Conservation (phyloP, 2,329 filamentous ascomycete genomes). For the Cyphellophora attinorum region DNA sequence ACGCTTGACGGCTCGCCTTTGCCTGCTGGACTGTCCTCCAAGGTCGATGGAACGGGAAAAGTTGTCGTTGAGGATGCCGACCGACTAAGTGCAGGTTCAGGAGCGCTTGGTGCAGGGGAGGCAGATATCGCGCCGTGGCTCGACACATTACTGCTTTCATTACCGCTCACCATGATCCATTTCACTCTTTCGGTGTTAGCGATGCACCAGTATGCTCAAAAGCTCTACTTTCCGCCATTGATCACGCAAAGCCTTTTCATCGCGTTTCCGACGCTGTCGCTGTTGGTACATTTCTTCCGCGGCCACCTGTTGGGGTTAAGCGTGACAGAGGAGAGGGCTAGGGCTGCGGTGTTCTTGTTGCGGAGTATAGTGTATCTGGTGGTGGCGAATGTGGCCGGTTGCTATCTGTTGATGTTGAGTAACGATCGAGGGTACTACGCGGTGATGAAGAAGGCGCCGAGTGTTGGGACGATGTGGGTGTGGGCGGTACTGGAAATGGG, state of each 20-base stretch:
- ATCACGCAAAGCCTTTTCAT: constrained; percentile 25
- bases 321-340: constrained; percentile 2
- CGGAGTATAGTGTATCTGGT: constrained; percentile 51
- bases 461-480: constrained; percentile 81
- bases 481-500: constrained; percentile 87
- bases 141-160: constrained; percentile 33
- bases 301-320: constrained; percentile 29
- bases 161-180: constrained; percentile 33
- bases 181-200: constrained; percentile 36
- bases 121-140: constrained; percentile 23
- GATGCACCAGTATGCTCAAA: constrained; percentile 36
- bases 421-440: constrained; percentile 75
- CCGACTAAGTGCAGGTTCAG: not conserved
- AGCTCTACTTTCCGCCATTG: constrained; percentile 12
- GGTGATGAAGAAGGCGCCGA: constrained; percentile 86
- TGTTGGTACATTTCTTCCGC: constrained; percentile 35
- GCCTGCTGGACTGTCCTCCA: not conserved
- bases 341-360: constrained; percentile 4
- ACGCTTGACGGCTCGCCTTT: constrained; percentile 2
- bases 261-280: constrained; percentile 32
- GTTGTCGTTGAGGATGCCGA: not conserved
- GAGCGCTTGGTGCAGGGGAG: not conserved
- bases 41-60: not conserved
- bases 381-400: constrained; percentile 54
- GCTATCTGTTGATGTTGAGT: constrained; percentile 71